A percentile compares a stretch with the other conserved stretches of the same genome.
These are phyloP conservation scores for Alternaria alternata DNA, from an alignment of 2,329 filamentous ascomycete species.

Conservation along the genomic window DNA sequence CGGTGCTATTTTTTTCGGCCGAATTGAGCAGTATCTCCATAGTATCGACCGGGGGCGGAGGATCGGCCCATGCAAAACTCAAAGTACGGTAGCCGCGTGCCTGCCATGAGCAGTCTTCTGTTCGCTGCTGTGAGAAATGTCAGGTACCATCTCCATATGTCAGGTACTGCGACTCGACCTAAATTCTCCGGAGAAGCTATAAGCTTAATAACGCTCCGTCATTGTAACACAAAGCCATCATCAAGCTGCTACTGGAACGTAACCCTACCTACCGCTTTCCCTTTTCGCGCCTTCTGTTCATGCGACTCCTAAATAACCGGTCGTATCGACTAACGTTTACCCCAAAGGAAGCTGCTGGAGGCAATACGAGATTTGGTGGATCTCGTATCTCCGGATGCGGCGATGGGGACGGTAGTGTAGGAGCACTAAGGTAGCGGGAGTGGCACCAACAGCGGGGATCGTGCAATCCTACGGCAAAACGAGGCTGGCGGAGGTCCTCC, in stretches of 20 bases:
- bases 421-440: conserved; percentile 6
- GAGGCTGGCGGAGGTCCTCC: neutral
- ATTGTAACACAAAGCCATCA: neutral
- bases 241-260: neutral
- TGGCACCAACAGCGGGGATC: conserved; percentile 14
- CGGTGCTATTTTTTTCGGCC: conserved; percentile 8
- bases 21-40: conserved; percentile 12
- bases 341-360: neutral
- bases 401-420: neutral
- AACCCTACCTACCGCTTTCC: neutral
- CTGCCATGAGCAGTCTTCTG: neutral
- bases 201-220: neutral
- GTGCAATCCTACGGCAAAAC: neutral
- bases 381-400: conserved; percentile 8
- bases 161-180: neutral
- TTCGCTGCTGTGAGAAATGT: neutral
- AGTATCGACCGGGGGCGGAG: conserved; percentile 9
- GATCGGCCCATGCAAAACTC: neutral
- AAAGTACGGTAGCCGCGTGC: neutral
- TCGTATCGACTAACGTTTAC: neutral
- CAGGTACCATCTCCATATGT: neutral
- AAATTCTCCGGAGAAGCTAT: neutral
- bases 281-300: neutral
- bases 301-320: neutral
- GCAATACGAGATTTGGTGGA: conserved; percentile 5